phyloP scores from a whole-genome alignment of 177 flowering plant genomes.

The Vitis hybrid region DNA sequence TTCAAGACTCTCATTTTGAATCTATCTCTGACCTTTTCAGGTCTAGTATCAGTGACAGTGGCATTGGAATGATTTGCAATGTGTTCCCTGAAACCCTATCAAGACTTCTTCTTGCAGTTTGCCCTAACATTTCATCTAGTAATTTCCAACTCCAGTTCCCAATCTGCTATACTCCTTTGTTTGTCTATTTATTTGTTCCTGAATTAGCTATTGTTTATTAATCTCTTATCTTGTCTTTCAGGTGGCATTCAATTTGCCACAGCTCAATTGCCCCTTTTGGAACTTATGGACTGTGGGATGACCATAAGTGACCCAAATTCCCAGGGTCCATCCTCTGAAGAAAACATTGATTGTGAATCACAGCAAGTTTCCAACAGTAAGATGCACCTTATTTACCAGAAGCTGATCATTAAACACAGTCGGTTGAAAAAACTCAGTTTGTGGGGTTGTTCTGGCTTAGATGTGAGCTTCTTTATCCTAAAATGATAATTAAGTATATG shows the following conservation, averaged over 20 bases:
- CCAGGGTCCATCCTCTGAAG: slow-evolving; percentile 26
- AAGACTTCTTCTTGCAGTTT: slow-evolving; percentile 86
- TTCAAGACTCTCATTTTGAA: not conserved
- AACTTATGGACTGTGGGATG: slow-evolving; percentile 97
- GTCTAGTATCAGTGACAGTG: slow-evolving; percentile 95
- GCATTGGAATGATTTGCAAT: slow-evolving; percentile 98
- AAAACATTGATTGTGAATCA: slow-evolving; percentile 26
- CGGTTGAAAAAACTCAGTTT: slow-evolving; percentile 87
- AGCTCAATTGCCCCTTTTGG: slow-evolving; percentile 87
- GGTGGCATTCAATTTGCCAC: slow-evolving; percentile 98
- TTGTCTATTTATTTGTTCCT: not conserved
- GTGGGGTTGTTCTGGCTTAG: slow-evolving; percentile 98
- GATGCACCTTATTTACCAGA: slow-evolving; percentile 64
- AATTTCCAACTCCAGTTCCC: slow-evolving; percentile 22
- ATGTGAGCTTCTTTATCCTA: slow-evolving; percentile 53
- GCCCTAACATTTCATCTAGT: slow-evolving; percentile 97
- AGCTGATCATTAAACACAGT: slow-evolving; percentile 84
- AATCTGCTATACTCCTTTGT: not conserved
- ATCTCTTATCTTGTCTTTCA: slow-evolving; percentile 18
- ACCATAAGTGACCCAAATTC: slow-evolving; percentile 66
- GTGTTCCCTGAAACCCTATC: slow-evolving; percentile 70
- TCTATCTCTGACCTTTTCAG: slow-evolving; percentile 38
- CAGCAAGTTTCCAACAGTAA: slow-evolving; percentile 39
- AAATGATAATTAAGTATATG: not conserved
- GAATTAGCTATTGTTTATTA: not conserved